Evolutionary conservation across 495 filamentous ascomycete species (phyloP).

Genomic region (Daldinia bambusicola): DNA sequence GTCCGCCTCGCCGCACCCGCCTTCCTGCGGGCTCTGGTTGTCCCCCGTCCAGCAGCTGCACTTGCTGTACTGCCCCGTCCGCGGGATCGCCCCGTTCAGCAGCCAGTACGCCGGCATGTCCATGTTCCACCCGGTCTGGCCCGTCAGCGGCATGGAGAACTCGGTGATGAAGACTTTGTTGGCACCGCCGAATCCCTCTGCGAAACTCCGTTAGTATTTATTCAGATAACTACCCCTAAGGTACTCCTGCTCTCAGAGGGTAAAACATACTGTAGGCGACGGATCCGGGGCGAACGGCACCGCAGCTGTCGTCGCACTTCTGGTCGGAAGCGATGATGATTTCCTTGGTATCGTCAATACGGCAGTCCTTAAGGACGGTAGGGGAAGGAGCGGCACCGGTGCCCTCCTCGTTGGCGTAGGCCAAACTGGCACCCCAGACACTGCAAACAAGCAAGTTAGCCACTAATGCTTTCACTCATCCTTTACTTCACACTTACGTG

Average conservation of each 20-base stretch:
- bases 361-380: constrained; percentile 60
- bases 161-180: constrained; percentile 73
- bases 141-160: constrained; percentile 72
- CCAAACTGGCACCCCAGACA: constrained; percentile 70
- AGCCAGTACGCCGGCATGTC: constrained; percentile 77
- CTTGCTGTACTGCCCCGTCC: constrained; percentile 69
- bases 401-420: constrained; percentile 66
- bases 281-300: constrained; percentile 64
- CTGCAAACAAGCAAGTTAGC: constrained; percentile 40
- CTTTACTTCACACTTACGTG: constrained; percentile 53
- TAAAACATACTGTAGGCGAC: constrained; percentile 68
- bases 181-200: constrained; percentile 72
- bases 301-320: constrained; percentile 67
- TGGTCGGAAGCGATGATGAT: constrained; percentile 68
- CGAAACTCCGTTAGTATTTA: constrained; percentile 29
- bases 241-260: neutral
- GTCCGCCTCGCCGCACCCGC: constrained; percentile 77
- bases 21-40: constrained; percentile 37
- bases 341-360: constrained; percentile 67
- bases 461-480: neutral
- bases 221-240: neutral
- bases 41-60: constrained; percentile 74
- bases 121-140: constrained; percentile 52
- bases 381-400: constrained; percentile 60
- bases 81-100: constrained; percentile 74